Conservation (phyloP, 805 yeast genomes). For the Myxozyma mucilagina region DNA sequence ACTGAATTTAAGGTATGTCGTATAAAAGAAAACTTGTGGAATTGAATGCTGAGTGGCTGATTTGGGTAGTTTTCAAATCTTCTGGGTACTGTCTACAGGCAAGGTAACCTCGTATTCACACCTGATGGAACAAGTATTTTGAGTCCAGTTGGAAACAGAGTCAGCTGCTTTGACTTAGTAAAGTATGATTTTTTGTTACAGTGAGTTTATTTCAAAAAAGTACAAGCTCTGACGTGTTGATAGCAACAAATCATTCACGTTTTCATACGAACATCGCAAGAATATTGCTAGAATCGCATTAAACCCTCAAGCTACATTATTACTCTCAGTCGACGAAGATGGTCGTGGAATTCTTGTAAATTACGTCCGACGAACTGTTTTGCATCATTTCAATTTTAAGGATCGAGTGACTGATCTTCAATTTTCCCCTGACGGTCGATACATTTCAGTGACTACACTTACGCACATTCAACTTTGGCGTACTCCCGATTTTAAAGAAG, state of each 20-base stretch:
- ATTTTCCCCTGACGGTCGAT: conserved; percentile 85
- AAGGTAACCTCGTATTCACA: conserved; percentile 85
- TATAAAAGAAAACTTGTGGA: not conserved
- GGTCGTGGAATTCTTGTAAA: conserved; percentile 93
- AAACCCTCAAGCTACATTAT: conserved; percentile 75
- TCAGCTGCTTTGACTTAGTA: conserved; percentile 80
- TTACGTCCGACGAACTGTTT: conserved; percentile 74
- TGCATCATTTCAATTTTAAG: conserved; percentile 92
- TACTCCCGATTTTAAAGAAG: conserved; percentile 69
- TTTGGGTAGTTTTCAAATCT: conserved; percentile 70
- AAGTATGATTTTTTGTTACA: conserved; percentile 34
- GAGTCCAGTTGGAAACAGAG: conserved; percentile 94
- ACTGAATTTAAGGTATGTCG: conserved; percentile 60
- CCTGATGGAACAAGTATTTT: conserved; percentile 80
- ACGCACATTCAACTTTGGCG: conserved; percentile 90
- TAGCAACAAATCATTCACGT: conserved; percentile 76
- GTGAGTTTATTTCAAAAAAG: not conserved
- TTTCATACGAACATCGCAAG: conserved; percentile 88
- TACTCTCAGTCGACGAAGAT: conserved; percentile 78
- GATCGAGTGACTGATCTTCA: conserved; percentile 70
- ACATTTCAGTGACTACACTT: conserved; percentile 82
- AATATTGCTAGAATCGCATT: conserved; percentile 77
- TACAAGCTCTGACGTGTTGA: not conserved
- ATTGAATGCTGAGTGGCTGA: no score
- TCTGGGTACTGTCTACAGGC: conserved; percentile 90